Percentiles rank a stretch among this genome's conserved stretches.
These are phyloP conservation scores for Oryza australiensis DNA, from an alignment of 176 grass and related monocot genomes.

Conservation along the genomic window DNA sequence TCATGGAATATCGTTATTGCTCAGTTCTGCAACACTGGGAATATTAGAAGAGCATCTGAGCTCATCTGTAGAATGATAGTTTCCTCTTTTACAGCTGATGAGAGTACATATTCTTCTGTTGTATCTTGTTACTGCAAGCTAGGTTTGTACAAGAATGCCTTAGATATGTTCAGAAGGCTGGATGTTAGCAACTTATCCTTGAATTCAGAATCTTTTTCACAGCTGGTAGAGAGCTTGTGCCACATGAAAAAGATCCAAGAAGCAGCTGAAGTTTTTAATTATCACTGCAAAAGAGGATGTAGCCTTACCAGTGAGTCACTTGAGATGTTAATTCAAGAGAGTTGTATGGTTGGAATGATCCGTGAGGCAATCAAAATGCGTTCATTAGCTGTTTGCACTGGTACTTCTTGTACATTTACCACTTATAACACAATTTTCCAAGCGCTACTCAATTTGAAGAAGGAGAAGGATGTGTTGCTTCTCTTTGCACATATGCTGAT, in stretches of 20 bases:
- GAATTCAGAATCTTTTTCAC: conserved; percentile 54
- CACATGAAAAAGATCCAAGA: conserved; percentile 36
- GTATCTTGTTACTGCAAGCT: conserved; percentile 61
- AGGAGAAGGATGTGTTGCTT: conserved; percentile 44
- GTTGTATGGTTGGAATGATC: conserved; percentile 50
- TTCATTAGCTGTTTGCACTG: conserved; percentile 46
- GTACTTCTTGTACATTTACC: conserved; percentile 38
- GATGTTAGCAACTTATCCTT: conserved; percentile 43
- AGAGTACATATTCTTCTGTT: conserved; percentile 49
- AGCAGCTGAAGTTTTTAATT: conserved; percentile 52
- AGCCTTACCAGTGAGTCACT: conserved; percentile 37
- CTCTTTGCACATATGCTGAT: conserved; percentile 62
- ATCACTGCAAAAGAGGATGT: conserved; percentile 45
- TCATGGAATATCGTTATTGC: conserved; percentile 59
- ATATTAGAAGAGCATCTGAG: conserved; percentile 51
- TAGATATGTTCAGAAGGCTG: conserved; percentile 44
- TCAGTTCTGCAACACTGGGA: conserved; percentile 44
- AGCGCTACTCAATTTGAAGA: conserved; percentile 41
- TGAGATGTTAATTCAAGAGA: conserved; percentile 43
- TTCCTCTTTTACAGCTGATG: conserved; percentile 56
- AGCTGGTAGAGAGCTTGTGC: conserved; percentile 60
- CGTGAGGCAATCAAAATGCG: conserved; percentile 48
- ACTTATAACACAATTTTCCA: conserved; percentile 51
- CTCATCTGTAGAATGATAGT: conserved; percentile 61
- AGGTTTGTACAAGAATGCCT: conserved; percentile 40